Evolutionary conservation across 2,329 filamentous ascomycete genomes (phyloP), one percentile per base, ranked within the genome.

Genomic region (Pestalotiopsis sp.): DNA sequence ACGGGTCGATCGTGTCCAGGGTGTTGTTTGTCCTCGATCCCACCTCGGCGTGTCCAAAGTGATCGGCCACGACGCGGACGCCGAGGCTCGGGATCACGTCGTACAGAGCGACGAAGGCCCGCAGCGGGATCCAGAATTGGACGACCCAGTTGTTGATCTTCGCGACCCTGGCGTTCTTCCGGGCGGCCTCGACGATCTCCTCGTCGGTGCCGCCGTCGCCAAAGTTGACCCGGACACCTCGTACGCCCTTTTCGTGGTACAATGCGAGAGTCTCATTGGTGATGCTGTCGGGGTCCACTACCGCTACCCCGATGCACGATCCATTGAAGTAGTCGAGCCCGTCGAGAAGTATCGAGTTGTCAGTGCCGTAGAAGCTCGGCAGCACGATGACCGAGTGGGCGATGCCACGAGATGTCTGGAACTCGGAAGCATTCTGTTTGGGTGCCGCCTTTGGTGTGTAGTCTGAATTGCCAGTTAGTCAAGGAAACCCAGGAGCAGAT

Each of bases 301-400:
- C 57, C 13, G 23, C 23, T 27, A 59, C 57, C 12, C 57, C 57
- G 0, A 27, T 6, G 25, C 27, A 59, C 23, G 57, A 25, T n/a
- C 57, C 57, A 13, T 59, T 59, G 25, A 59, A 59, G 25, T 59
- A 59, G 57, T 59, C 57, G 23, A 59, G 57, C 14, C 23, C 23
- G 0, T 59, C 57, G 7, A 59, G 60, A 3, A 63, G 60, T 4
- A 63, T 41, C 17, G 38, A 63, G 14, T 63, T 38, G 36, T 63
- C 38, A 17, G 36, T 63, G 36, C 38, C 38, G 20, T 63, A 63
- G 2, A 63, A 27, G 23, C 60, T 63, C 4, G 38, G 36, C 6
- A 63, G 36, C 27, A 63, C 60, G 38, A 41, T 63, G 60, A 63
- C 38, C 9, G 60, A 36, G 36, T 63, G 60, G 12, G 60, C 60